Base-by-base conservation (phyloP, 352 stramenopile species). In the Phytophthora idaei region DNA sequence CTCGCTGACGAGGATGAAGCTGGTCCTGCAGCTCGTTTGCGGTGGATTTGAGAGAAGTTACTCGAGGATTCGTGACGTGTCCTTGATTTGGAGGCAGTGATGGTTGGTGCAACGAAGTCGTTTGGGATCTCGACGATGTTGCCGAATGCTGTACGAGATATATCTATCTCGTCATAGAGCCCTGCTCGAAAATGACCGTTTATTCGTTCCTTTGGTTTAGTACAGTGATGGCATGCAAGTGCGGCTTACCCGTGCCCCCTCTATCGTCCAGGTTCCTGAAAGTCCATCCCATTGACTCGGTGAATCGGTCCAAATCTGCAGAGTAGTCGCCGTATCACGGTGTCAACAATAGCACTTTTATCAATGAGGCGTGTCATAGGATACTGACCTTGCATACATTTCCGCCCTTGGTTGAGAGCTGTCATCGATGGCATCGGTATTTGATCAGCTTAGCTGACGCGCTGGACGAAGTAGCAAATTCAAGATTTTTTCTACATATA, bases 291-390 rank as follows among this genome's bases (percentile, higher is more conserved):
- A 90, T 90, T 37, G 61, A 47, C 7, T 87, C 61, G 7, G 75
- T 81, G 54, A 92, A 92, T 28, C 56, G 77, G 28, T 79, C 72
- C 11, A 92, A 65, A 10, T 92, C 83, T 89, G 37, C n/a, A 42
- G 32, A 44, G 25, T n/a, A 27, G 28, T n/a, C 27, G 17, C 1
- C n/a, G 17, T 39, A 5, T 10, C 4, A 25, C 50, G 5, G 44
- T 42, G 45, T 55, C 14, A 52, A 21, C 12, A 21, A 21, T 21
- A 21, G 21, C 21, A 21, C 17, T 21, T 21, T 21, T 34, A 14
- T 28, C 2, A 48, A 27, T 8, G 44, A 11, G 9, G 5, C 8
- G 7, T 31, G 4, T 31, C 12, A 31, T 34, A 14, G 37, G 14
- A 46, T 48, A 37, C 59, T 39, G 4, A 74, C 66, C 66, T 70